Evolutionary conservation across 176 grass and related monocot species (phyloP).

Genomic region (Oryza rufipogon): DNA sequence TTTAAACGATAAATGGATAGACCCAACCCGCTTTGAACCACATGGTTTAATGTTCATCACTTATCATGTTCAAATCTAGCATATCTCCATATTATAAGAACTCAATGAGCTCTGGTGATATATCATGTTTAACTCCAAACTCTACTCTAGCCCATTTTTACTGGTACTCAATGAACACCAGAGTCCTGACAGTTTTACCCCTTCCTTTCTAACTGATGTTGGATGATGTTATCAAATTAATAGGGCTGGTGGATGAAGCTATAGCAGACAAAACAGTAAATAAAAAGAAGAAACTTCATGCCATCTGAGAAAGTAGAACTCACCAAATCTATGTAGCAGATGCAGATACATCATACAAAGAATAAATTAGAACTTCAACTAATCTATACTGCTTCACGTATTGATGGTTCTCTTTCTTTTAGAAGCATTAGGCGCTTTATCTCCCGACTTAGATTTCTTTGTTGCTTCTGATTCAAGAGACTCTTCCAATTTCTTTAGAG

Average conservation of each 20-base stretch:
- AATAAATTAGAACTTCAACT: slow-evolving; percentile 15
- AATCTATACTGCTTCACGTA: slow-evolving; percentile 31
- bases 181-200: neutral
- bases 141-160: neutral
- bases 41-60: neutral
- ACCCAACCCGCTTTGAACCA: neutral
- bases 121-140: too few species aligned
- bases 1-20: neutral
- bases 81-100: neutral
- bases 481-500: slow-evolving; percentile 79
- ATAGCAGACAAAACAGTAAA: neutral
- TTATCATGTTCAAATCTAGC: neutral
- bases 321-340: slow-evolving; percentile 28
- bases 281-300: neutral
- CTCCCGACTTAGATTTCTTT: slow-evolving; percentile 53
- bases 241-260: neutral
- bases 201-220: neutral
- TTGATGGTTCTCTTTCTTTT: slow-evolving; percentile 61
- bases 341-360: neutral
- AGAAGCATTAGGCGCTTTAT: slow-evolving; percentile 39
- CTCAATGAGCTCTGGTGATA: neutral
- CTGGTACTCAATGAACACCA: neutral
- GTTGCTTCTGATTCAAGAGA: slow-evolving; percentile 58
- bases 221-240: neutral
- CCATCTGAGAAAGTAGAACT: slow-evolving; percentile 15